Percentiles rank a stretch among this genome's conserved stretches.
These are phyloP conservation scores for Backusella macrospora DNA, from an alignment of 192 early-diverging fungal genomes.

Conservation along the genomic window DNA sequence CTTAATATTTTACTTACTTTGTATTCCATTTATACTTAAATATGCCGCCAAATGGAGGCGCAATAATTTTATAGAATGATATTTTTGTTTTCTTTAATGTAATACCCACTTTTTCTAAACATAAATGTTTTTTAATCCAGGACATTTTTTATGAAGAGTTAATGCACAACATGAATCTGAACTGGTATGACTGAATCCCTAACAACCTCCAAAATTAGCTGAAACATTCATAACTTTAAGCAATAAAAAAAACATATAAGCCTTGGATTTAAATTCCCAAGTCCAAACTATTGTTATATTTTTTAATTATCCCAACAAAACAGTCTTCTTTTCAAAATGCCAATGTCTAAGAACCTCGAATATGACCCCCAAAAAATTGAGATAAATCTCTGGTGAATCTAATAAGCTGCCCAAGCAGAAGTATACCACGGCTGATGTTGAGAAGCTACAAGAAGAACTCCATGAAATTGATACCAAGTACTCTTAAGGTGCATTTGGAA, in stretches of 20 bases:
- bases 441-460: not conserved
- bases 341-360: not conserved
- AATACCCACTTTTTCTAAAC: not conserved
- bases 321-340: not conserved
- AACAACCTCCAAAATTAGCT: not conserved
- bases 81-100: not conserved
- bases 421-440: not conserved
- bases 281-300: not conserved
- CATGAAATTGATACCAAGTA: not conserved
- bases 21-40: slow-evolving; percentile 17
- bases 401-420: not conserved
- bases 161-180: not conserved
- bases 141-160: not conserved
- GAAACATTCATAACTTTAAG: not conserved
- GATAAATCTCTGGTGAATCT: not conserved
- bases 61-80: not conserved
- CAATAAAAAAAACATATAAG: not conserved
- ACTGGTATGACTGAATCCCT: not conserved
- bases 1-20: not conserved
- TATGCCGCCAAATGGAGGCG: slow-evolving; percentile 17
- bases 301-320: not conserved
- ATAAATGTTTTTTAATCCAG: not conserved
- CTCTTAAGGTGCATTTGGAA: not conserved
- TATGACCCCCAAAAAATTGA: not conserved
- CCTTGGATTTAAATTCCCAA: not conserved